Conservation (phyloP, 345 rosid species). For the Brassica carinata region DNA sequence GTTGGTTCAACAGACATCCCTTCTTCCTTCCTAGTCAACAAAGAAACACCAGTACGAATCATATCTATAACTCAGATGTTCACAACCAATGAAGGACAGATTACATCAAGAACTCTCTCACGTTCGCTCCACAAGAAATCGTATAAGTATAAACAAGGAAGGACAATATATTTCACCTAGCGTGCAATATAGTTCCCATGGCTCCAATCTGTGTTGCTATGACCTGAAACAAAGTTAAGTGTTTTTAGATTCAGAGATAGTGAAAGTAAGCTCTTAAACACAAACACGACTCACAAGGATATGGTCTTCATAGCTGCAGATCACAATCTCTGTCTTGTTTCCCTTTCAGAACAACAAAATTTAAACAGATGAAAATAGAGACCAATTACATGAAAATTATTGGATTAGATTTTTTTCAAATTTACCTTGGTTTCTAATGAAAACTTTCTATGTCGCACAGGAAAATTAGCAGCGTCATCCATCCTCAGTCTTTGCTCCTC, state of each 20-base stretch:
- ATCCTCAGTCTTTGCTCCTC: no score
- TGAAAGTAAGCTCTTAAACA: not conserved
- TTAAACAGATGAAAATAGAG: not conserved
- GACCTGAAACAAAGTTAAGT: not conserved
- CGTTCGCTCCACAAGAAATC: not conserved
- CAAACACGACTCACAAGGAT: slow-evolving; percentile 61
- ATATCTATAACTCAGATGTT: not conserved
- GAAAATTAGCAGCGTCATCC: slow-evolving; percentile 10
- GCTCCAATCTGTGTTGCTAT: slow-evolving; percentile 49
- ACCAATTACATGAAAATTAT: not conserved
- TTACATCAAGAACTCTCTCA: not conserved
- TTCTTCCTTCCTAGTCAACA: slow-evolving; percentile 73
- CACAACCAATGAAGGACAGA: not conserved
- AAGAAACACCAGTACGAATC: not conserved
- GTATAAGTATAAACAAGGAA: not conserved
- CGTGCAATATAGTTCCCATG: slow-evolving; percentile 62
- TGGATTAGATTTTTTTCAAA: not conserved
- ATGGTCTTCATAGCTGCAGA: slow-evolving; percentile 78
- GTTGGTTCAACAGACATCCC: slow-evolving; percentile 78
- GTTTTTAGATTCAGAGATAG: not conserved
- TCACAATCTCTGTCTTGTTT: slow-evolving; percentile 72
- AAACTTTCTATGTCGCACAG: slow-evolving; percentile 51
- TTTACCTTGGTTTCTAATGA: slow-evolving; percentile 56
- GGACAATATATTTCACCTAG: not conserved
- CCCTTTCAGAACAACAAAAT: slow-evolving; percentile 43